Conservation (phyloP, 108 stramenopile species). For the Aurantiochytrium sp. region DNA sequence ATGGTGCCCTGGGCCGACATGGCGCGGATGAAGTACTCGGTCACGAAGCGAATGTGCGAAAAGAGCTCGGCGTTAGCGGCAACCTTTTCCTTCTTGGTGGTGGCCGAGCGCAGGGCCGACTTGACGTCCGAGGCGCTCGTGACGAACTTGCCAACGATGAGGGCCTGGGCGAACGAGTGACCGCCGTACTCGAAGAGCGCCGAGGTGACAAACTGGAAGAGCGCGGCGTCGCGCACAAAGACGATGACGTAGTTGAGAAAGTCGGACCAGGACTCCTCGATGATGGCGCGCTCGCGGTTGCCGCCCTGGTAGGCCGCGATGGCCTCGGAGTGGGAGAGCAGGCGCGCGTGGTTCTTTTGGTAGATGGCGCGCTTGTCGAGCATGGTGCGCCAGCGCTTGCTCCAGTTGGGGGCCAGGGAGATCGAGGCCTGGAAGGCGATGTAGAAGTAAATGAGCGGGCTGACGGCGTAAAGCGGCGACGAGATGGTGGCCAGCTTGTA, state of each 20-base stretch:
- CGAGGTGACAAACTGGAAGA: constrained; percentile 34
- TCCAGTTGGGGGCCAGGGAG: background rate
- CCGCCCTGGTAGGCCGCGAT: constrained; percentile 44
- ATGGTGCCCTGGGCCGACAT: background rate
- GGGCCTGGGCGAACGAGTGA: constrained; percentile 36
- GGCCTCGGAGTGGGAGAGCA: constrained; percentile 46
- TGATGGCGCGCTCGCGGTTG: constrained; percentile 41
- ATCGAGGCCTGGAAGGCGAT: background rate
- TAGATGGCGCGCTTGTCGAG: constrained; percentile 45
- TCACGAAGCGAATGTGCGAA: background rate
- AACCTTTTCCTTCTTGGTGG: constrained; percentile 20
- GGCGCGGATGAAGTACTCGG: constrained; percentile 27
- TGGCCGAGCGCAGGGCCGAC: constrained; percentile 28
- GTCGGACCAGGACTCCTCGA: constrained; percentile 31
- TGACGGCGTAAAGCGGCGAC: constrained; percentile 39
- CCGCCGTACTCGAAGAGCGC: constrained; percentile 45
- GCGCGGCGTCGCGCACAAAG: constrained; percentile 33
- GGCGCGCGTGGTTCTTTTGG: constrained; percentile 44
- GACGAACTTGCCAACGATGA: constrained; percentile 41
- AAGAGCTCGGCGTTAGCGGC: background rate
- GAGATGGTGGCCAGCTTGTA: constrained; percentile 43
- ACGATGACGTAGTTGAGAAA: constrained; percentile 29
- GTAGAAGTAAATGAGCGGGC: constrained; percentile 27
- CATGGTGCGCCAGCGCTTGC: constrained; percentile 33
- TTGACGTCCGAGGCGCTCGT: constrained; percentile 12